Conservation (phyloP, 1,284 basidiomycete species). For the Tilletia indica region DNA sequence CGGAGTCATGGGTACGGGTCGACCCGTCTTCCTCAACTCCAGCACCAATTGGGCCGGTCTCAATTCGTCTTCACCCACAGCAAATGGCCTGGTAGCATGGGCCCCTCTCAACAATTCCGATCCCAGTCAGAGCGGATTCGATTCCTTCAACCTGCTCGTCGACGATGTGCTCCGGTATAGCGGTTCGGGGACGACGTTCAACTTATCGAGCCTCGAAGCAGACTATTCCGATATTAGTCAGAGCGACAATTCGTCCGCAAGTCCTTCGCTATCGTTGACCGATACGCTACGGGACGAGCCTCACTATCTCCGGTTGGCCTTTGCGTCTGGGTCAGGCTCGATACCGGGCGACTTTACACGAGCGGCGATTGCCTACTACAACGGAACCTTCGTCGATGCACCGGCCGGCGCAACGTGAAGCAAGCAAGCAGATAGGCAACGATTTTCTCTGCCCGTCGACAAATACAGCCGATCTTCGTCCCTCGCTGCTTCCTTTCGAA, state of each 20-base stretch:
- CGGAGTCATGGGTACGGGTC: constrained; percentile 67
- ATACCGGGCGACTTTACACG: constrained; percentile 76
- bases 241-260: neutral
- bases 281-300: constrained; percentile 58
- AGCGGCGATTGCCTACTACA: constrained; percentile 71
- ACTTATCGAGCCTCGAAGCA: constrained; percentile 30
- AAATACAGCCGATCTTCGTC: no score
- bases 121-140: constrained; percentile 36
- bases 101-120: constrained; percentile 6
- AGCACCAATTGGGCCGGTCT: constrained; percentile 61
- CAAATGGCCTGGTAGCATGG: constrained; percentile 19
- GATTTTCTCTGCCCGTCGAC: no score
- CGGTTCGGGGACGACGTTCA: constrained; percentile 62
- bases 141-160: constrained; percentile 73
- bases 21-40: constrained; percentile 72
- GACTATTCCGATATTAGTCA: neutral
- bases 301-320: constrained; percentile 78
- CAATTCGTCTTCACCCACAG: constrained; percentile 18
- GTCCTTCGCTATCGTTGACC: neutral
- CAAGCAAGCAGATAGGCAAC: no score
- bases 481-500: no score
- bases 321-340: constrained; percentile 62
- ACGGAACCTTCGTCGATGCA: constrained; percentile 77
- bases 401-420: constrained; percentile 62
- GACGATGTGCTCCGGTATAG: constrained; percentile 79